Evolutionary conservation across 2,329 filamentous ascomycete genomes (phyloP).

Genomic region (Trichoderma lentiforme): DNA sequence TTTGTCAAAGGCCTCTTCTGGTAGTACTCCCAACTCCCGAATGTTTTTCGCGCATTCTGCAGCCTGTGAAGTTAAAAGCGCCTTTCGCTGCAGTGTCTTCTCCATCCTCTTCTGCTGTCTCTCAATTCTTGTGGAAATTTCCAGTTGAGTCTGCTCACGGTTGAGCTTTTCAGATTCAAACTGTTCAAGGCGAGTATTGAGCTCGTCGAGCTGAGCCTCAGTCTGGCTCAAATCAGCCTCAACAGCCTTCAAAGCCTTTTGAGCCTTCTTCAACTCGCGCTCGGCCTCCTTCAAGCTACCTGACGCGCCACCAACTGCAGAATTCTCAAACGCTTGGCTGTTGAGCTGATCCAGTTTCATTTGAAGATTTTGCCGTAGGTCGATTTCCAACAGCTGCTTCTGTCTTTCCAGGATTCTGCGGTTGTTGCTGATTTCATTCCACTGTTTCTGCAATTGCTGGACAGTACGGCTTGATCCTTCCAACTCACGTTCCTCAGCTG

Average conservation of each 20-base stretch:
- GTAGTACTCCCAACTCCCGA: constrained; percentile 85
- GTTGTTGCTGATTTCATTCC: constrained; percentile 69
- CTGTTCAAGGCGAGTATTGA: constrained; percentile 50
- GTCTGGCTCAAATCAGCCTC: constrained; percentile 68
- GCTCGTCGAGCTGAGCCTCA: constrained; percentile 64
- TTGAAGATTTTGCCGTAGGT: constrained; percentile 83
- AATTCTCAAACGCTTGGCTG: constrained; percentile 67
- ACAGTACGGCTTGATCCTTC: constrained; percentile 66
- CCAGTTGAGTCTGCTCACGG: constrained; percentile 69
- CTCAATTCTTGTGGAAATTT: constrained; percentile 73
- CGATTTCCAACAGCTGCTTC: constrained; percentile 81
- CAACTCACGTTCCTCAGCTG: constrained; percentile 78
- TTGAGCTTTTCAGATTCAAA: constrained; percentile 56
- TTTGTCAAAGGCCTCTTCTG: constrained; percentile 89
- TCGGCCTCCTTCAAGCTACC: constrained; percentile 73
- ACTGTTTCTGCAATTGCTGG: constrained; percentile 72
- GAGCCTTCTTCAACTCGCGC: constrained; percentile 75
- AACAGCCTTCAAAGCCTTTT: constrained; percentile 63
- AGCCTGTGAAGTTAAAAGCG: constrained; percentile 71
- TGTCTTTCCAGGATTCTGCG: constrained; percentile 74
- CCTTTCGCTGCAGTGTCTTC: constrained; percentile 86
- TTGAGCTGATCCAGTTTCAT: constrained; percentile 85
- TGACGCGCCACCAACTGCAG: constrained; percentile 55
- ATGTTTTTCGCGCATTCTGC: constrained; percentile 85
- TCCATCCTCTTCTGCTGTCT: constrained; percentile 87